Evolutionary conservation across 2,329 filamentous ascomycete genomes (phyloP), one percentile per base, ranked within the genome.

Genomic region (Onygenales sp.): DNA sequence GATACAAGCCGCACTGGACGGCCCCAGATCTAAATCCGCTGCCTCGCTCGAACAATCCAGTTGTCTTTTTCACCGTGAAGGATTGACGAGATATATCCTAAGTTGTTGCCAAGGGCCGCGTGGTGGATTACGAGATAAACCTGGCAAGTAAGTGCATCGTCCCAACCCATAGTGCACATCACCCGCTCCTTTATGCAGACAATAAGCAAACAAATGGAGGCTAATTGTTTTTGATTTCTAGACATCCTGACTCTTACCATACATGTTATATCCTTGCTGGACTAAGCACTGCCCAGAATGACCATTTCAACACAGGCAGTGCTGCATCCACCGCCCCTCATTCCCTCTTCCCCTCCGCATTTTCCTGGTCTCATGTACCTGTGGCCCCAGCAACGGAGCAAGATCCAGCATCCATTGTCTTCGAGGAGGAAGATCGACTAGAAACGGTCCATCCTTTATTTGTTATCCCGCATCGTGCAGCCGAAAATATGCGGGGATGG

Each of bases 61-160:
- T 45, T 69, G 65, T 57, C 64, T 75, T n/a, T 96, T 89, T 77
- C 91, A 84, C 68, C 84, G 88, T 51, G 85, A 93, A 63, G 93
- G 87, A 6, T 74, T 97, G 61, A 85, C 88, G 52, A 81, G 92
- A 57, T 98, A 97, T 69, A 93, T 97, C 56, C 77, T 97, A 11
- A 84, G 81, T 60, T 96, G 91, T 66, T 93, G 89, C 63, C 93
- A 97, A 65, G 73, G 73, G 64, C 85, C 87, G 55, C 75, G 80
- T 56, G 92, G 92, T 52, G 93, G 93, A 1, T 75, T 98, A 69
- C 81, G 91, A 64, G 93, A 98, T 71, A 98, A 98, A 73, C 93
- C 93, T 11, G 85, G 86, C 68, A 90, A 90, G 84, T 90, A 77
- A 73, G 86, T 78, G 42, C 17, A 49, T 36, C 37, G 39, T 51